Evolutionary conservation across 108 stramenopile species (phyloP).

Genomic region (Schizochytrium sp.): DNA sequence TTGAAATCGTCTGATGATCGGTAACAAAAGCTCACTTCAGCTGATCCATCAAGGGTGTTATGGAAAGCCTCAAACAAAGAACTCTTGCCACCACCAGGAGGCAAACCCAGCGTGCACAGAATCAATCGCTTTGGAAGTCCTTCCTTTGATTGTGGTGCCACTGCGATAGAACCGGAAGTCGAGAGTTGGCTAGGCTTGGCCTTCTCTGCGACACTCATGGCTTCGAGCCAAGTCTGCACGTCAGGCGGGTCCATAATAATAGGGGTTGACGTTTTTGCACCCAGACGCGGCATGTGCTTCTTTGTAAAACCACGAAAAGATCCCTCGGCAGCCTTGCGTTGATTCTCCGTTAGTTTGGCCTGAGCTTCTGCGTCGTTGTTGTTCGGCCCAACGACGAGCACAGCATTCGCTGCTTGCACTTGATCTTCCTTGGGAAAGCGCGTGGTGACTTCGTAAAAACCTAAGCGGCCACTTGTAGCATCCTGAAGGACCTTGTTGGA

Average conservation of each 20-base stretch:
- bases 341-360: neutral
- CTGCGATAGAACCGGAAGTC: neutral
- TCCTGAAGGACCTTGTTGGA: neutral
- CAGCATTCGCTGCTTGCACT: constrained; percentile 8
- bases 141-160: neutral
- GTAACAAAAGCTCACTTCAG: constrained; percentile 3
- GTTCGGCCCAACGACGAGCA: neutral
- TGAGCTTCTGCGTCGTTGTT: neutral
- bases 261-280: neutral
- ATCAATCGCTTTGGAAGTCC: neutral
- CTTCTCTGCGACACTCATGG: neutral
- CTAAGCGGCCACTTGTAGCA: neutral
- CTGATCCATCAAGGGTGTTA: too few species aligned
- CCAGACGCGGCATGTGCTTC: neutral
- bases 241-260: constrained; percentile 7
- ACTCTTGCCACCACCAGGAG: constrained; percentile 38
- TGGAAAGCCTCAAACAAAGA: constrained; percentile 17
- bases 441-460: constrained; percentile 33
- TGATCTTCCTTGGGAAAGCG: constrained; percentile 20
- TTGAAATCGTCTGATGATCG: constrained; percentile 54
- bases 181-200: too few species aligned
- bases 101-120: constrained; percentile 42
- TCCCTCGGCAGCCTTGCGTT: constrained; percentile 50
- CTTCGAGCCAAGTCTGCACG: neutral
- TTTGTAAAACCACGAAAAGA: constrained; percentile 15